Base-by-base conservation (phyloP, 2,329 filamentous ascomycete genomes). In the Ophiostoma ips region DNA sequence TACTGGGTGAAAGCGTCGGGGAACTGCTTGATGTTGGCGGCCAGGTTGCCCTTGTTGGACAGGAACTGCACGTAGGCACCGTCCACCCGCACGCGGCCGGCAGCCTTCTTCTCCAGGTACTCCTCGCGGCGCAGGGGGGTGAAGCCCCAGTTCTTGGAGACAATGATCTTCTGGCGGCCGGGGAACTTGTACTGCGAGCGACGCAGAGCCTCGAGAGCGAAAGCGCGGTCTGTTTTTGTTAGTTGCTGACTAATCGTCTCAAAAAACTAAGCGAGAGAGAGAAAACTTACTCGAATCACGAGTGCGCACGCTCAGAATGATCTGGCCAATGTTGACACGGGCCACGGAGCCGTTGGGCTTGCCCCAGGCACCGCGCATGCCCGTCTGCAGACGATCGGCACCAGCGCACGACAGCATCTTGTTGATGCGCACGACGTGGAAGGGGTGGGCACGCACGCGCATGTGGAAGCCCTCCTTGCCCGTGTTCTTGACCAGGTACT, bases 111-210 rank as follows among this genome's bases (percentile, higher is more conserved):
- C 72, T 88, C 81, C 68, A 94, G 77, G 77, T 96, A 98, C 72
- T 98, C 92, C 63, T 96, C 92, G 64, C 92, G 89, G 66, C 87
- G 84, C 65, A 98, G 87, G 68, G 89, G 89, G 57, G 92, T 98
- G 86, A 98, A 98, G 63, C 92, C 92, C 92, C 92, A 98, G 83
- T 98, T 98, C 88, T 96, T 98, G 79, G 86, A 94, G 76, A 96
- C 84, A 67, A 98, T 95, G 77, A 98, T 96, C 88, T 98, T 98
- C 82, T 98, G 92, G 76, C 92, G 90, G 72, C 92, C 92, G 62
- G 92, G 92, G 87, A 98, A 98, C 85, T 96, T 98, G 87, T 96
- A 95, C 84, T 95, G 92, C 60, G 88, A 94, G 71, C 92, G 88
- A 70, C 94, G 90, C 71, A 98, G 87, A 68, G 92, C 92, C 84